Conservation (phyloP, 2,329 filamentous ascomycete genomes). For the Fusarium nisikadoi region DNA sequence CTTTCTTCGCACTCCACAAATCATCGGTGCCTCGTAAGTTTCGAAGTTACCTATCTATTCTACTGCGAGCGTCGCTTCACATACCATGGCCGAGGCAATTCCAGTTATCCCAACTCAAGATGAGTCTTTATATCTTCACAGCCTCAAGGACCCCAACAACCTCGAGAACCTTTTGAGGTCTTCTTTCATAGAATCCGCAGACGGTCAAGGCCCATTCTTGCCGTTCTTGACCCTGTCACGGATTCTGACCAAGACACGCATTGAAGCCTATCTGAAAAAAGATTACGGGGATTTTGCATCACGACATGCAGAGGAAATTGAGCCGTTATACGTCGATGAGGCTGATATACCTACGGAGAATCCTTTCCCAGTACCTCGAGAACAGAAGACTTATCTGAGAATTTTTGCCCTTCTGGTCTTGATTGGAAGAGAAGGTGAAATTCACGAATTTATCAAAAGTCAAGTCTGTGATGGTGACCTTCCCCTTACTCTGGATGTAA, state of each 20-base stretch:
- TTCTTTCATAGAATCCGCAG: background rate
- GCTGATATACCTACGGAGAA: background rate
- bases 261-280: background rate
- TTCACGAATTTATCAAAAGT: background rate
- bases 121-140: fast-evolving
- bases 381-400: background rate
- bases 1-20: background rate
- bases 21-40: background rate
- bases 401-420: background rate
- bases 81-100: background rate
- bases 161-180: background rate
- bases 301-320: background rate
- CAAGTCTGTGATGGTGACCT: background rate
- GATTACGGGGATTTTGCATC: background rate
- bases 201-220: background rate
- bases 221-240: background rate
- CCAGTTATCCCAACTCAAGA: background rate
- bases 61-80: no score
- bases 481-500: background rate
- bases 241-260: background rate
- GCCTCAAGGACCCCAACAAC: background rate
- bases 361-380: background rate
- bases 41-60: no score
- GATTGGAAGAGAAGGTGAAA: background rate
- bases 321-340: background rate